Percentiles rank a stretch among this genome's conserved stretches.
Conservation (phyloP, 768 basidiomycete genomes). For the Roridomyces roridus region DNA sequence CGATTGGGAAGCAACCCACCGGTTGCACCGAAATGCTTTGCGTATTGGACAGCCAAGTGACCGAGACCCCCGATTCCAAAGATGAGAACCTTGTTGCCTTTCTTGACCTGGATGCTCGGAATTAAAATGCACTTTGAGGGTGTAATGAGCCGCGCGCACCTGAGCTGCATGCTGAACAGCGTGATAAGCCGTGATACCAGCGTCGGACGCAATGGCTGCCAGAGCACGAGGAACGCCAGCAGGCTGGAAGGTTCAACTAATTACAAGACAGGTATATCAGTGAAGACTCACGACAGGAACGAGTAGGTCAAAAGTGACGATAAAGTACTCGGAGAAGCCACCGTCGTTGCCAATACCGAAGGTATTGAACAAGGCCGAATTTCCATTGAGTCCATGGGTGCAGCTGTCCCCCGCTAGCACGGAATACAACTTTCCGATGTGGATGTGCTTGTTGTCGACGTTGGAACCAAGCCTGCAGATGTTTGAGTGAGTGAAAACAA, state of each 20-base stretch:
- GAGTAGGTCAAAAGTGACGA: constrained; percentile 3
- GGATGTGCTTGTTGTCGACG: neutral
- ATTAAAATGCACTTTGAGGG: neutral
- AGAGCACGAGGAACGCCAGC: constrained; percentile 11
- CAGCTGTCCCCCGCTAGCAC: constrained; percentile 6
- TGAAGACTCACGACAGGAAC: constrained; percentile 18
- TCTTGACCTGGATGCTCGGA: constrained; percentile 1
- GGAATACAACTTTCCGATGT: constrained; percentile 14
- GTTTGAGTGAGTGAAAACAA: neutral
- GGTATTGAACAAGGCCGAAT: neutral
- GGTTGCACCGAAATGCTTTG: constrained; percentile 29
- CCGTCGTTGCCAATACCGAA: constrained; percentile 21
- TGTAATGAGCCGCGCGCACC: neutral
- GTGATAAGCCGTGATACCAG: constrained; percentile 22
- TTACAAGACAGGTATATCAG: too few relatives aligned
- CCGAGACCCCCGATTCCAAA: constrained; percentile 24
- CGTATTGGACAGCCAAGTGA: constrained; percentile 27
- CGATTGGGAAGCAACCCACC: neutral
- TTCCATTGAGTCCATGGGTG: constrained; percentile 4
- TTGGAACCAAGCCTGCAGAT: constrained; percentile 20
- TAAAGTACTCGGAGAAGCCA: constrained; percentile 22
- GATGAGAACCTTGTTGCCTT: constrained; percentile 21
- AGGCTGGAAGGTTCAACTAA: constrained; percentile 5
- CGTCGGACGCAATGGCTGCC: constrained; percentile 25
- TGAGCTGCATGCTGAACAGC: constrained; percentile 22